These are phyloP conservation scores for Rutidosis leptorrhynchoides DNA, from an alignment of 129 eudicot species.

Conservation along the genomic window DNA sequence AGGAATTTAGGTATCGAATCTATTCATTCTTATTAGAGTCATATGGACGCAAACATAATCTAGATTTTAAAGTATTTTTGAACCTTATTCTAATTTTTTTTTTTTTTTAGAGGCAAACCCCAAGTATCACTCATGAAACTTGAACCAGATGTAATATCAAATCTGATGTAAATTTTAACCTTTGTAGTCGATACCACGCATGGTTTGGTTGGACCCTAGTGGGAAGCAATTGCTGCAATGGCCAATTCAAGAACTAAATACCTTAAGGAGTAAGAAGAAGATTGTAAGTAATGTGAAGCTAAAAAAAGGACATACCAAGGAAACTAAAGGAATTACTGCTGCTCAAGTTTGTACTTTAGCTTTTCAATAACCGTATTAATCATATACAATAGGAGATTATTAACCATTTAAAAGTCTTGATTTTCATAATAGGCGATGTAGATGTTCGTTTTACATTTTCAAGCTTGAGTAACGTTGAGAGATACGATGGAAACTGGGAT, in stretches of 20 bases:
- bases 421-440: background rate
- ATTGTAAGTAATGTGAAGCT: background rate
- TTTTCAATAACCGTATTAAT: background rate
- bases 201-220: slow-evolving; percentile 15
- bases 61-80: too few relatives aligned
- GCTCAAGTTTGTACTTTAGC: background rate
- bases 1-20: background rate
- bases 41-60: too few relatives aligned
- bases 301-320: background rate
- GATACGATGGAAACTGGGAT: background rate
- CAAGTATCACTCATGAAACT: too few relatives aligned
- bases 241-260: slow-evolving; percentile 1
- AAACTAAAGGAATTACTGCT: slow-evolving; percentile 1
- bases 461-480: background rate
- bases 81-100: too few relatives aligned
- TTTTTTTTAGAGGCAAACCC: too few relatives aligned
- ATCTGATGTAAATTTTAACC: background rate
- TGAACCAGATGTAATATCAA: too few relatives aligned
- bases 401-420: background rate
- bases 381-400: background rate
- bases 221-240: slow-evolving; percentile 3
- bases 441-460: slow-evolving; percentile 5
- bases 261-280: background rate
- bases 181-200: background rate
- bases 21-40: too few relatives aligned